Conservation (phyloP, 768 basidiomycete species). For the Pisolithus orientalis region DNA sequence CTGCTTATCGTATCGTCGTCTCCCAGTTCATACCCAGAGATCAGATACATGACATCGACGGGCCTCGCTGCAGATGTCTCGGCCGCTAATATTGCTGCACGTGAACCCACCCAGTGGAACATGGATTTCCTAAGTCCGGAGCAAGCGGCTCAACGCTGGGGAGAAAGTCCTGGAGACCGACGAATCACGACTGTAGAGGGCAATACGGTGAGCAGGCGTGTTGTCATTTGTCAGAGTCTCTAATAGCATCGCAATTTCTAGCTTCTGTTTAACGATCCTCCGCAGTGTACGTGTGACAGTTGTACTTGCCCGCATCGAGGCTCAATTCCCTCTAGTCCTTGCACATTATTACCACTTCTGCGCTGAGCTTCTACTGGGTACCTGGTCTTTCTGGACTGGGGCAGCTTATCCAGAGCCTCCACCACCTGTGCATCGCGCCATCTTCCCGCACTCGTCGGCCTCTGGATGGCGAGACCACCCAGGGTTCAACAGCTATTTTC, state of each 20-base stretch:
- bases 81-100: slow-evolving; percentile 55
- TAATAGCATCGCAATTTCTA: slow-evolving; percentile 14
- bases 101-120: slow-evolving; percentile 60
- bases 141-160: slow-evolving; percentile 62
- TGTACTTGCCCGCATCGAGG: not conserved
- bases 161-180: slow-evolving; percentile 34
- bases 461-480: slow-evolving; percentile 71
- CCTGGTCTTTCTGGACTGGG: slow-evolving; percentile 70
- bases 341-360: slow-evolving; percentile 85
- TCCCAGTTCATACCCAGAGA: slow-evolving; percentile 38
- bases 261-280: slow-evolving; percentile 63
- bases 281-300: slow-evolving; percentile 38
- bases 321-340: slow-evolving; percentile 41
- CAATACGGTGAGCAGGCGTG: slow-evolving; percentile 51
- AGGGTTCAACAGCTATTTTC: slow-evolving; percentile 71
- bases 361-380: slow-evolving; percentile 72
- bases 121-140: slow-evolving; percentile 56
- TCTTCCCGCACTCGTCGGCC: slow-evolving; percentile 59
- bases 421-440: slow-evolving; percentile 58
- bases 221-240: not conserved
- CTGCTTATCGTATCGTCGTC: slow-evolving; percentile 59
- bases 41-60: slow-evolving; percentile 59
- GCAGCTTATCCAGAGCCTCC: slow-evolving; percentile 33
- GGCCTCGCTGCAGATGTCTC: slow-evolving; percentile 51
- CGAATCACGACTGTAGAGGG: slow-evolving; percentile 66